Evolutionary conservation across 345 rosid genomes (phyloP).

Genomic region (Lepidium aucheri): DNA sequence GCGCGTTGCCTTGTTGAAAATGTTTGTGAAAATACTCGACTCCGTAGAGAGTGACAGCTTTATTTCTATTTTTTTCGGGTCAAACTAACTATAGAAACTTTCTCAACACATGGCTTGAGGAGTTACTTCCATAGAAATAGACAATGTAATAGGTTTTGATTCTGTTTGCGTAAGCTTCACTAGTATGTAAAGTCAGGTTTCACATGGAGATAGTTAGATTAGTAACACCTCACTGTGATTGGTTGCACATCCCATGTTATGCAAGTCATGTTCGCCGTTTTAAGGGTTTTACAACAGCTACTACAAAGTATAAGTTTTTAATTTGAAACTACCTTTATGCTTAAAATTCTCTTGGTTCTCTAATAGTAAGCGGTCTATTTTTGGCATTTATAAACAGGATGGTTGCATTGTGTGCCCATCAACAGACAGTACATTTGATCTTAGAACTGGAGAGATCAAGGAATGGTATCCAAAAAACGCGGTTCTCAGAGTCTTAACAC

Average conservation of each 20-base stretch:
- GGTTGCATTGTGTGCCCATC: slow-evolving; percentile 93
- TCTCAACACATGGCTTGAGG: background rate
- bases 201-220: background rate
- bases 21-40: slow-evolving; percentile 16
- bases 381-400: slow-evolving; percentile 39
- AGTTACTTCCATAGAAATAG: background rate
- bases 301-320: background rate
- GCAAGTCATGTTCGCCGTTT: background rate
- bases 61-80: too few species aligned
- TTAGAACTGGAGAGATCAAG: slow-evolving; percentile 56
- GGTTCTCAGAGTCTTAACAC: slow-evolving; percentile 78
- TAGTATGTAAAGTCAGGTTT: background rate
- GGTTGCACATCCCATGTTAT: background rate
- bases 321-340: background rate
- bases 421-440: slow-evolving; percentile 84
- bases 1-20: background rate
- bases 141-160: background rate
- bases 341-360: background rate
- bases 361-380: background rate
- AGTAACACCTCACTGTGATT: background rate
- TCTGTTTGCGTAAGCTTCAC: background rate
- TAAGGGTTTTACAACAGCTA: background rate
- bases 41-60: background rate
- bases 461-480: slow-evolving; percentile 97
- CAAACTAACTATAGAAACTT: too few species aligned